Evolutionary conservation across 2,329 filamentous ascomycete species (phyloP).

Genomic region (Nothomitra cinnamomea): DNA sequence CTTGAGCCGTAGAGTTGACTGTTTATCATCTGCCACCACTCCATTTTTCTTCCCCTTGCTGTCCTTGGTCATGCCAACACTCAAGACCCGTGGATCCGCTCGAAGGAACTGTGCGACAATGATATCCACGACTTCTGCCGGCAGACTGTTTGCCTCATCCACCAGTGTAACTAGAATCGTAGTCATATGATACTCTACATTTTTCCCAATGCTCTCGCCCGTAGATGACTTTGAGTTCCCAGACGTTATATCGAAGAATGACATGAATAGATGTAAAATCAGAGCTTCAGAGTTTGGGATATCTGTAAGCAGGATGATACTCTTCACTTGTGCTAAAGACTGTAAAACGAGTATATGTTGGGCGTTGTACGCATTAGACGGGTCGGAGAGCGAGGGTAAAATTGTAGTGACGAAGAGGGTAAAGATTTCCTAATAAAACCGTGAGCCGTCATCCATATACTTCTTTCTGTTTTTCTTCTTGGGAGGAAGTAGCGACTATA

Average conservation of each 20-base stretch:
- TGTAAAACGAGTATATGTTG: slow-evolving; percentile 85
- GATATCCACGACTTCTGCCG: slow-evolving; percentile 70
- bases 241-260: slow-evolving; percentile 83
- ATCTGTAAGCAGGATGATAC: slow-evolving; percentile 79
- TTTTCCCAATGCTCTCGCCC: slow-evolving; percentile 75
- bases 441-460: slow-evolving; percentile 5
- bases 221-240: slow-evolving; percentile 54
- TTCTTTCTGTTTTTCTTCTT: no score
- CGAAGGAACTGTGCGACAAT: slow-evolving; percentile 92
- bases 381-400: slow-evolving; percentile 70
- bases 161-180: slow-evolving; percentile 70
- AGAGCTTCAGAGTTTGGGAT: slow-evolving; percentile 67
- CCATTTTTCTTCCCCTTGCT: slow-evolving; percentile 34
- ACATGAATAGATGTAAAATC: slow-evolving; percentile 65
- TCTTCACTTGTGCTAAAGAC: slow-evolving; percentile 85
- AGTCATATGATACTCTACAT: slow-evolving; percentile 85
- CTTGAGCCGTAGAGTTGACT: slow-evolving; percentile 70
- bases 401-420: slow-evolving; percentile 70
- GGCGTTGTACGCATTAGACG: slow-evolving; percentile 75
- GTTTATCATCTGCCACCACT: slow-evolving; percentile 48
- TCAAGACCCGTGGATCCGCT: slow-evolving; percentile 49
- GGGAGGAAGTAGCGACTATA: no score
- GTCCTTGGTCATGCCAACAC: slow-evolving; percentile 29
- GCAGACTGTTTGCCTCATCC: slow-evolving; percentile 66
- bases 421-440: slow-evolving; percentile 61